A percentile compares a stretch with the other conserved stretches of the same genome.
phyloP scores from a whole-genome alignment of 805 yeast genomes.

The Myxozyma monticola region DNA sequence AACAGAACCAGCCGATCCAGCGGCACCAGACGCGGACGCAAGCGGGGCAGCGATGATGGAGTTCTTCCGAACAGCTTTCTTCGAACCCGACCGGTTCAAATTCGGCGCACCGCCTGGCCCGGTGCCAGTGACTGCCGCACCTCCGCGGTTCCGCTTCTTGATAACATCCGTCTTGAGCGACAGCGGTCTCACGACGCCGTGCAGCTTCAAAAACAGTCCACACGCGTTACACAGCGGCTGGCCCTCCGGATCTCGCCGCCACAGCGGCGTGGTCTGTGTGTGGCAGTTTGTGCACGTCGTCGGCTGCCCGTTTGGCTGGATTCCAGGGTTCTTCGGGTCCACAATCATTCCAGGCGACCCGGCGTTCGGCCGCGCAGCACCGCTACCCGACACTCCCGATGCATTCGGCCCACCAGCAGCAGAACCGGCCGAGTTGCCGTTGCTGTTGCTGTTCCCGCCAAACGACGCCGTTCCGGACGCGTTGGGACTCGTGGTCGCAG shows the following conservation, averaged over 20 bases:
- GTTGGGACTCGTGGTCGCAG: slow-evolving; percentile 17
- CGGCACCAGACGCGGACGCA: slow-evolving; percentile 1
- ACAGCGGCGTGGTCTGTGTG: slow-evolving; percentile 88
- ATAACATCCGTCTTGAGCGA: slow-evolving; percentile 90
- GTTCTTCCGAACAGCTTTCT: slow-evolving; percentile 21
- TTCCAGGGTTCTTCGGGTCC: slow-evolving; percentile 19
- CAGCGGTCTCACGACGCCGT: slow-evolving; percentile 92
- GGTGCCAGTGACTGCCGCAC: slow-evolving; percentile 27
- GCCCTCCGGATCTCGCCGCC: slow-evolving; percentile 93
- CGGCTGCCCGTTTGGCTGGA: slow-evolving; percentile 25
- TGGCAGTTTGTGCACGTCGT: slow-evolving; percentile 60
- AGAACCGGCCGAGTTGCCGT: background rate
- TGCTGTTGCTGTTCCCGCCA: background rate
- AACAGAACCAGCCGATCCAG: background rate
- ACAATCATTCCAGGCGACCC: slow-evolving; percentile 5
- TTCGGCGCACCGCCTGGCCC: background rate
- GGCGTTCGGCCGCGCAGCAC: slow-evolving; percentile 2
- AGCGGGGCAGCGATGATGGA: slow-evolving; percentile 15
- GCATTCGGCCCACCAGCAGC: slow-evolving; percentile 6
- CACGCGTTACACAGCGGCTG: slow-evolving; percentile 95
- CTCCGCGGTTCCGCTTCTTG: slow-evolving; percentile 78
- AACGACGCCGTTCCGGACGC: slow-evolving; percentile 2
- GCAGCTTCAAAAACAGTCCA: slow-evolving; percentile 86
- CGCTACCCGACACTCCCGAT: background rate
- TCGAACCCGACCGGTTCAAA: slow-evolving; percentile 16